phyloP scores from a whole-genome alignment of 768 basidiomycete genomes.

The Pleurotus giganteus region DNA sequence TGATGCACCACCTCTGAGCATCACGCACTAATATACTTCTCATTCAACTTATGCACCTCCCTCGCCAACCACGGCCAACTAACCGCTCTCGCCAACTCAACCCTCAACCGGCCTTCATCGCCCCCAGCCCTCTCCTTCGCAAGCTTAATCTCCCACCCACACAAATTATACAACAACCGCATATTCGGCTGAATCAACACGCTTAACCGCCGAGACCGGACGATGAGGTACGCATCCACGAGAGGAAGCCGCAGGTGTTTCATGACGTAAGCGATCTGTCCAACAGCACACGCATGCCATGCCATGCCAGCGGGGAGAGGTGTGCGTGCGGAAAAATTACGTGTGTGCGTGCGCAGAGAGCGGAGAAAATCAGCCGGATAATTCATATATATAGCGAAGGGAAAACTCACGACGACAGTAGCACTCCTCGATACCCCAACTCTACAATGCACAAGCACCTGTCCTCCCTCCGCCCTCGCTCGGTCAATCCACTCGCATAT shows the following conservation, averaged over 20 bases:
- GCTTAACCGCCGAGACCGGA: constrained; percentile 84
- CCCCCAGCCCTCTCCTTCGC: constrained; percentile 68
- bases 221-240: constrained; percentile 92
- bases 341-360: background rate
- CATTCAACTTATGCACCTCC: constrained; percentile 83
- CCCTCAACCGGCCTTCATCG: constrained; percentile 47
- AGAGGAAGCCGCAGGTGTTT: constrained; percentile 82
- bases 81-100: constrained; percentile 65
- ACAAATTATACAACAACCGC: constrained; percentile 90
- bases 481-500: constrained; percentile 94
- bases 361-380: background rate
- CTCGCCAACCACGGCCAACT: constrained; percentile 84
- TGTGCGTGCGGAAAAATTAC: no score
- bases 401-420: constrained; percentile 73
- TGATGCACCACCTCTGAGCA: no score
- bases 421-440: constrained; percentile 98
- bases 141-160: constrained; percentile 93
- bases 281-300: constrained; percentile 2
- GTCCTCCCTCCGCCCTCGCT: constrained; percentile 79
- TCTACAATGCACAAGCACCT: constrained; percentile 94
- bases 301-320: background rate
- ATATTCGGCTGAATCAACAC: constrained; percentile 96
- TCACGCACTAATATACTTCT: constrained; percentile 58
- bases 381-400: no score
- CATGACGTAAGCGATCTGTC: constrained; percentile 95